Base-by-base conservation (phyloP, 306 rosid genomes). In the Vigna unguiculata region DNA sequence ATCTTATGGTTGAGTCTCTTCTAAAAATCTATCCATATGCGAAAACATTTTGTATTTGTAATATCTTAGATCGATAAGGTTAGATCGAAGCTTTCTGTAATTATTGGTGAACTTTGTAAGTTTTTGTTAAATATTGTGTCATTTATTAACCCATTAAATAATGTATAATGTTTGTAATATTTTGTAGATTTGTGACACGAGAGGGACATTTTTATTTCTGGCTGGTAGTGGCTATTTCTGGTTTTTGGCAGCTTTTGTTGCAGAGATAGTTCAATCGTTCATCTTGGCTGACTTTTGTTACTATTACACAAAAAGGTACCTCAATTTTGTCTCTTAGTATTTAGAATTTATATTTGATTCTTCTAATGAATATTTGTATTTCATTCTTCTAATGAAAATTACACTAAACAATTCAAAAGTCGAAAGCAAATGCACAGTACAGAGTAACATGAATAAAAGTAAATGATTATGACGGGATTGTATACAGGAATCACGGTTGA, bases 231-330 rank as follows among this genome's bases (percentile, higher is more conserved):
- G 91, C 17, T 81, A 91, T 78, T 52, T 87, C 17, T 94, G 97
- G 98, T 59, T 82, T 71, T 7, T 78, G 43, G 73, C 87, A 6
- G 94, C 86, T 52, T 86, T 90, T 61, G 1, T 90, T 0, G 20
- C 90, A 4, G 97, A 91, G 63, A 59, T 91, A 53, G 74, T 94
- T 57, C 97, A 89, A 53, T 86, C 97, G 0, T 90, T 87, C 78
- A 88, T 94, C 81, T 80, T 94, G 77, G 87, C 93, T 0, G 98
- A 94, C 76, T 94, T 94, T 30, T 91, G 96, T 43, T 94, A 90
- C 86, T 94, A 87, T 81, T 94, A 94, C 71, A 61, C 82, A 0
- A 87, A 88, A 82, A 87, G 97, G 97, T 91, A 76, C 1, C 17
- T 6, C 16, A 25, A 9, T 13, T 28, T 13, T 16, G 0, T 9